phyloP scores from a whole-genome alignment of 2,329 filamentous ascomycete species.

The Colletotrichum orchidophilum region DNA sequence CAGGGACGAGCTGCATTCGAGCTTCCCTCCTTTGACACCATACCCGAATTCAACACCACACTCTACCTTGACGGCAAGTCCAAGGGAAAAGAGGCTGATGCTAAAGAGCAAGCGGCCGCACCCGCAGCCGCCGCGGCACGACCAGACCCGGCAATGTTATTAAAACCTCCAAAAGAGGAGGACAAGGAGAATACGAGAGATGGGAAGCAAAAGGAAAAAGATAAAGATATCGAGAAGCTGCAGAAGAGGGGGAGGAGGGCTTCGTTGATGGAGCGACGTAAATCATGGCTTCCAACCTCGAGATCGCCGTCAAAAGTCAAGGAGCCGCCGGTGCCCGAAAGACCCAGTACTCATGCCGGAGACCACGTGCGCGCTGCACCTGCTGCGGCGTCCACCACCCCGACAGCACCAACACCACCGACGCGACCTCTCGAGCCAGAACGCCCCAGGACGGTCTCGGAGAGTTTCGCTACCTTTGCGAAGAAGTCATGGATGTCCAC shows the following conservation, averaged over 20 bases:
- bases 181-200: conserved; percentile 27
- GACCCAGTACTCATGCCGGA: conserved; percentile 30
- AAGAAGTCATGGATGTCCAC: conserved; percentile 61
- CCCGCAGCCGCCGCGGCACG: neutral
- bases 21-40: conserved; percentile 62
- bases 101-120: conserved; percentile 40
- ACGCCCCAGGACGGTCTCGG: conserved; percentile 50
- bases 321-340: conserved; percentile 41
- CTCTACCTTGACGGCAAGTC: conserved; percentile 49
- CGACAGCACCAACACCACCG: conserved; percentile 24
- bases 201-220: conserved; percentile 30
- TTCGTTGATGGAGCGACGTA: conserved; percentile 58
- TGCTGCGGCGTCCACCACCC: conserved; percentile 16
- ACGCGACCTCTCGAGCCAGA: conserved; percentile 42
- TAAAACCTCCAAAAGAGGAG: conserved; percentile 18
- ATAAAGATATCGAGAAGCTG: conserved; percentile 8
- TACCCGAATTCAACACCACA: conserved; percentile 57
- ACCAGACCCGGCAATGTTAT: conserved; percentile 11
- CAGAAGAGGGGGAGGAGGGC: conserved; percentile 48
- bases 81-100: conserved; percentile 33
- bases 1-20: conserved; percentile 56
- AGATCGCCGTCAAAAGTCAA: conserved; percentile 51
- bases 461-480: conserved; percentile 60
- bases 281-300: conserved; percentile 62
- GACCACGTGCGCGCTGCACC: conserved; percentile 21